Evolutionary conservation across 2,329 filamentous ascomycete species (phyloP), one percentile per base, ranked within the genome.

Genomic region (Botryotinia convoluta): DNA sequence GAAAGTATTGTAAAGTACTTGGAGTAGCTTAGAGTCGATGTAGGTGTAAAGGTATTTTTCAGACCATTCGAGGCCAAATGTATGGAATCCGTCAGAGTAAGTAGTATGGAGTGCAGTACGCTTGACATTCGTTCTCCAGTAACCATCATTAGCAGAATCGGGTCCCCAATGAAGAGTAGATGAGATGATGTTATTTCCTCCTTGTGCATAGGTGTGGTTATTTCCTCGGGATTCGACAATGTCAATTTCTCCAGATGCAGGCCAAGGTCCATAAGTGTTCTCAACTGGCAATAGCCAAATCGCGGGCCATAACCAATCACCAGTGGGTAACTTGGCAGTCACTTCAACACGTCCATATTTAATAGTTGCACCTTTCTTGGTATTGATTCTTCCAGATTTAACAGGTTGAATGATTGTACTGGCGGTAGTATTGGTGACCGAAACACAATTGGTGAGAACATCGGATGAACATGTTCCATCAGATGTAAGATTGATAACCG

Each of bases 291-390:
- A 85, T 92, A 97, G 93, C 92, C 92, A 95, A 79, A 97, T 95
- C n/a, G 93, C 93, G 3, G 93, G 93, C 93, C 93, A 96, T 18
- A 97, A 86, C 93, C 93, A 96, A 83, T 96, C 93, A 71, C 93
- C 93, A 65, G 85, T 82, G 7, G 93, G 93, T 42, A 96, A 84
- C 82, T 91, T 91, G 39, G 93, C 93, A 1, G 87, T 90, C 8
- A 97, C 93, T 81, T 97, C 92, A 70, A 97, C 87, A 61, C 92
- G 91, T 65, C 93, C 93, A 80, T 93, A 97, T 82, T 90, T 93
- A 84, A 97, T 93, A 26, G 84, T 87, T 10, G 89, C 89, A 26
- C 91, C 89, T 61, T 88, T 88, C 80, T 88, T 91, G 73, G 92
- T 95, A 83, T 91, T 92, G 83, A 97, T 89, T 74, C 93, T 91